Evolutionary conservation across 495 filamentous ascomycete genomes (phyloP), one percentile per base, ranked within the genome.

Genomic region (Penicillium bialowiezense): DNA sequence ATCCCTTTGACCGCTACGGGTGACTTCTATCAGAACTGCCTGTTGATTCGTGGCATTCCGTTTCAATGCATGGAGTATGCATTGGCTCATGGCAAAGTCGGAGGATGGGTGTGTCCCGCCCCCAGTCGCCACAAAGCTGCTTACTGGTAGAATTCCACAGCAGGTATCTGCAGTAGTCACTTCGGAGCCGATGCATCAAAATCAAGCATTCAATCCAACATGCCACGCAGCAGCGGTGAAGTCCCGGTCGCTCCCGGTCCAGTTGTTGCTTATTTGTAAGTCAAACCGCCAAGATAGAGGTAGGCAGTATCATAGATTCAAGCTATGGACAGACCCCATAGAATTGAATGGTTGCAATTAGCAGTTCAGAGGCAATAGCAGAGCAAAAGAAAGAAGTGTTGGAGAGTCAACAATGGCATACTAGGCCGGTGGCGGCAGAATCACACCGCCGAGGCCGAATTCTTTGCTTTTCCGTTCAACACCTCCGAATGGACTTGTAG

Each of bases 401-500:
- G 12, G 32, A n/a, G n/a, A 51, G 34, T 40, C n/a, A 40, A 51
- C 41, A 44, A 32, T 14, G 13, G 23, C 19, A 10, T 36, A 34
- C n/a, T n/a, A n/a, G n/a, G 44, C 38, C 13, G 9, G 20, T 18
- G 8, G 35, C 20, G 54, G 60, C 58, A 67, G 58, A 54, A 67
- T 61, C 52, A 58, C 50, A 62, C 65, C 59, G 55, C 59, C 64
- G 36, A 51, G 39, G 34, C 51, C 50, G 63, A 70, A 62, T 56
- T 54, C 59, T 63, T 62, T 54, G 50, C 53, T 53, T 43, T 55
- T 8, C 51, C 42, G 43, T 45, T 51, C n/a, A 28, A 37, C 58
- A 60, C 38, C 53, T 52, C 54, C 52, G 46, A 41, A 24, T 50
- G 28, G 39, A 47, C 34, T 42, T 32, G 51, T 51, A 58, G 38